Evolutionary conservation across 495 filamentous ascomycete genomes (phyloP), one percentile per base, ranked within the genome.

Genomic region (Neurospora sp.): DNA sequence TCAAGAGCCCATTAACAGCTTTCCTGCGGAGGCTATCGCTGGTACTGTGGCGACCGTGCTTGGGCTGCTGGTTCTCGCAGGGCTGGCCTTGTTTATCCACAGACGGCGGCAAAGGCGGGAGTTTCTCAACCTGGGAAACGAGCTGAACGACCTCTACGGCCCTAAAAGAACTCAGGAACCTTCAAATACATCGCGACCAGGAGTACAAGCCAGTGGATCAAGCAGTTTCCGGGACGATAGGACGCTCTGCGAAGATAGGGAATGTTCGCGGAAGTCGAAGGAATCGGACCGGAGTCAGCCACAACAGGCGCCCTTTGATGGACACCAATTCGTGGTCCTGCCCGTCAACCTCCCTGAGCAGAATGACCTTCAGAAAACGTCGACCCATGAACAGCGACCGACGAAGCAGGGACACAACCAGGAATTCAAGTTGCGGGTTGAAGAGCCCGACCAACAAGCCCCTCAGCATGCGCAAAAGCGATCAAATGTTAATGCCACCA

Each of bases 1-100:
- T 35, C 39, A 70, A 27, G 40, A 69, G 38, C 17, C 69, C 39
- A 14, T 53, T 48, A 16, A 71, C 53, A 10, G 59, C 4, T 61
- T 74, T 7, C 74, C 75, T 2, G 10, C 71, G 2, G 77, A 74
- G 12, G 72, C 69, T 10, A 73, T 75, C 39, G 77, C 75, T 12
- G 75, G 77, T 35, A 72, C 71, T 38, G 68, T 71, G 10, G 74
- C 72, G 31, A 20, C 48, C 7, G 20, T 59, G 1, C 27, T 45
- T 31, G 69, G 73, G 4, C n/a, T 73, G 10, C 65, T 75, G 0
- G 40, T 27, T 38, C 42, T 73, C 10, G 39, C 69, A 40, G 73
- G 53, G 2, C 22, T 76, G 7, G 69, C 42, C 9, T 48, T 70
- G 16, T 53, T 76, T 9, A 12, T 73, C 6, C 20, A 69, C 37